These are phyloP conservation scores for Fusarium falciforme DNA, from an alignment of 2,329 filamentous ascomycete genomes.

Conservation along the genomic window DNA sequence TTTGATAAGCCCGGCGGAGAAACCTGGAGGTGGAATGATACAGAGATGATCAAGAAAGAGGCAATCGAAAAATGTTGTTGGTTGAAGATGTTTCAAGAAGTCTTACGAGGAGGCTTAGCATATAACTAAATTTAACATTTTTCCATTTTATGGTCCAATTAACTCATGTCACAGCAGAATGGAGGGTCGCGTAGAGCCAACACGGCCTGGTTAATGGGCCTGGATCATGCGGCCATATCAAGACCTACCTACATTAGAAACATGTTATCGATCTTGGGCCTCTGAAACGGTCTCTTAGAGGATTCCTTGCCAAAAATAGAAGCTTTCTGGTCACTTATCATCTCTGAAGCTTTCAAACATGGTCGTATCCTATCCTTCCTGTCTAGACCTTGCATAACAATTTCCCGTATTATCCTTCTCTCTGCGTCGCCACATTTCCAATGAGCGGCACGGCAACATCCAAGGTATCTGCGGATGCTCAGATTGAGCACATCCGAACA, in stretches of 20 bases:
- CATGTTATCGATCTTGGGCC: neutral
- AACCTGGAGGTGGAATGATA: neutral
- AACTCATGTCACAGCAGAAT: neutral
- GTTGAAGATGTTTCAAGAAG: neutral
- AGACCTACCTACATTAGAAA: neutral
- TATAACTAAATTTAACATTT: neutral
- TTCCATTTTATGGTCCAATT: neutral
- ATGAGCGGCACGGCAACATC: too few relatives aligned
- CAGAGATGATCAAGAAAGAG: neutral
- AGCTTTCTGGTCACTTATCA: fast-evolving
- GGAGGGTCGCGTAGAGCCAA: neutral
- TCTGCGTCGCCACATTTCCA: too few relatives aligned
- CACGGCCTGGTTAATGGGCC: neutral
- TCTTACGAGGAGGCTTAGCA: neutral
- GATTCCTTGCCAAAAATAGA: neutral
- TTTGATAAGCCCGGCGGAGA: too few relatives aligned
- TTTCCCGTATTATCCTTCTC: too few relatives aligned
- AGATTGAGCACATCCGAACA: too few relatives aligned
- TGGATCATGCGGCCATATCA: neutral
- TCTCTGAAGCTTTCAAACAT: too few relatives aligned
- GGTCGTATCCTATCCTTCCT: too few relatives aligned
- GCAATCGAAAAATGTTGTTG: neutral
- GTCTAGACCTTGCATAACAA: too few relatives aligned
- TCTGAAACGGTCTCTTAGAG: neutral
- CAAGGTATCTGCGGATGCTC: too few relatives aligned